phyloP scores from a whole-genome alignment of 2,329 filamentous ascomycete species.

The Fusarium zealandicum region DNA sequence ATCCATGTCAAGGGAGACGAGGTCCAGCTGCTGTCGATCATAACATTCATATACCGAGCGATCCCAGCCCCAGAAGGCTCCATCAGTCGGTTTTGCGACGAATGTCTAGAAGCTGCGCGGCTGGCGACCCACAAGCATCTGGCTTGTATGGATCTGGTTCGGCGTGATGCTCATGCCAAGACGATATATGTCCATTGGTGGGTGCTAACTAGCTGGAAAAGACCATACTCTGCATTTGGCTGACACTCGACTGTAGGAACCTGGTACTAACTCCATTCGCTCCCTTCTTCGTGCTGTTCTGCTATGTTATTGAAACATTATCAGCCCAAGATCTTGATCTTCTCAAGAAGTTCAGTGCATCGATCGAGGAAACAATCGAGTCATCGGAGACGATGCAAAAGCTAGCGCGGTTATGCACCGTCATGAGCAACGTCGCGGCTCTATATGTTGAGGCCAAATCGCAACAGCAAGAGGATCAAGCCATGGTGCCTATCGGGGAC shows the following conservation, averaged over 20 bases:
- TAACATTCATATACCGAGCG: constrained; percentile 61
- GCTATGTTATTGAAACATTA: constrained; percentile 62
- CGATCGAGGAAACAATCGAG: constrained; percentile 58
- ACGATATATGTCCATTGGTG: constrained; percentile 62
- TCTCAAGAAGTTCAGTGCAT: constrained; percentile 63
- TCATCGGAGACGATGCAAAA: constrained; percentile 66
- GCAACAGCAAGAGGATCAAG: constrained; percentile 54
- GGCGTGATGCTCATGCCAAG: constrained; percentile 50
- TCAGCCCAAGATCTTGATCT: constrained; percentile 60
- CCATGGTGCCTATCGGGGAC: constrained; percentile 59
- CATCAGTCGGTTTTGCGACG: constrained; percentile 54
- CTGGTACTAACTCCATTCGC: constrained; percentile 64
- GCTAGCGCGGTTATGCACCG: constrained; percentile 66
- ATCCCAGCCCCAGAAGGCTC: constrained; percentile 56
- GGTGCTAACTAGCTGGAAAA: constrained; percentile 21
- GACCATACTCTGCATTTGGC: not conserved
- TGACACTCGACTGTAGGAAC: constrained; percentile 50
- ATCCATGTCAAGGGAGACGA: constrained; percentile 57
- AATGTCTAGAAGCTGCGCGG: constrained; percentile 60
- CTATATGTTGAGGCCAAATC: constrained; percentile 69
- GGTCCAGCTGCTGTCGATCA: constrained; percentile 55
- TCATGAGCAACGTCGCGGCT: constrained; percentile 67
- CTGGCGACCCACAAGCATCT: constrained; percentile 56
- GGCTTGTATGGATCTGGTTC: constrained; percentile 54
- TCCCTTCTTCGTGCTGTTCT: constrained; percentile 67